Evolutionary conservation across 345 rosid species (phyloP), one percentile per base, ranked within the genome.

Genomic region (Aquilaria malaccensis): DNA sequence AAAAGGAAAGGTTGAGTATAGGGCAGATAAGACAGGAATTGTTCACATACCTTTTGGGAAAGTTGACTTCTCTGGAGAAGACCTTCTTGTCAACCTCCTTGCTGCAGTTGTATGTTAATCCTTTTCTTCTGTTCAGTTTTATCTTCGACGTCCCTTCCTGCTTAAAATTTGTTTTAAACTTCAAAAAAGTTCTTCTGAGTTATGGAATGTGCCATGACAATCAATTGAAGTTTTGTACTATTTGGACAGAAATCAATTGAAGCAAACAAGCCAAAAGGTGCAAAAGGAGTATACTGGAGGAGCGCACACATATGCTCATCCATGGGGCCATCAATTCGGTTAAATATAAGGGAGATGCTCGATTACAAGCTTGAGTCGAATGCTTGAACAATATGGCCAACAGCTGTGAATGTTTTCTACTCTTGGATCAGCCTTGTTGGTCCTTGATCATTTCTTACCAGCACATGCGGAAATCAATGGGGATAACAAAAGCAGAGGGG

Each of bases 241-340:
- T 58, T 66, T 41, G 29, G 56, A 66, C 96, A 94, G 99, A 94
- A 81, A 85, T 94, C 97, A 6, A 79, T 90, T 52, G 99, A 94
- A 77, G 64, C 86, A 53, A 94, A 94, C 96, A 90, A 83, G 83
- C 99, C 99, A 53, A 74, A 85, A 56, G 99, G 99, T 59, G 99
- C 97, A 2, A 94, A 86, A 75, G 97, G 96, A 71, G 97, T 88
- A 63, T 90, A 94, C 74, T 94, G 99, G 99, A 90, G 82, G 77
- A 88, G 96, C 55, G 88, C 93, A 1, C 85, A 79, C 67, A 70
- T 90, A 66, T 94, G 99, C 82, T 83, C 97, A 3, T 88, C 99
- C 2, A 94, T 94, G 97, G 99, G 99, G 56, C 97, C 97, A 61
- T 94, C 99, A 11, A 83, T 85, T 72, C 79, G 84, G 76, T 72